phyloP scores from a whole-genome alignment of 2,329 filamentous ascomycete species.

The Ophiosphaerella herpotricha region DNA sequence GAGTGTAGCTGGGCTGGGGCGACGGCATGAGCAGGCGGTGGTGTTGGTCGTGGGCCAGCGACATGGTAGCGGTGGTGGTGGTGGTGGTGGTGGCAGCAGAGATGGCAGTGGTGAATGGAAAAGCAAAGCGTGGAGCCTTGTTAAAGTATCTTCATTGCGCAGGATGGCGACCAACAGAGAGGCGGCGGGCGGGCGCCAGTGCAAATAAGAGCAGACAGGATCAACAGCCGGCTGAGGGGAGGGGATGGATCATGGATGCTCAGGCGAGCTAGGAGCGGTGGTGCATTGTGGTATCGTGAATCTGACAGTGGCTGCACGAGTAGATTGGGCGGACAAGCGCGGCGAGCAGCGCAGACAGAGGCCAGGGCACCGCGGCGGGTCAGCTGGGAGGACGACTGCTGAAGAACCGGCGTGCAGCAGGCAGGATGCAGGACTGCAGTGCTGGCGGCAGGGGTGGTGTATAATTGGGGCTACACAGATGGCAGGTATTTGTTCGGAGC shows the following conservation, averaged over 20 bases:
- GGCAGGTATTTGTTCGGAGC: slow-evolving; percentile 16
- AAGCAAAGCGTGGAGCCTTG: slow-evolving; percentile 12
- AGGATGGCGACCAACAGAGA: slow-evolving; percentile 16
- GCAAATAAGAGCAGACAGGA: slow-evolving; percentile 32
- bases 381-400: slow-evolving; percentile 27
- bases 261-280: slow-evolving; percentile 26
- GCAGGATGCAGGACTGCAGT: slow-evolving; percentile 13
- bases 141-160: slow-evolving; percentile 37
- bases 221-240: slow-evolving; percentile 31
- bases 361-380: slow-evolving; percentile 23
- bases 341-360: slow-evolving; percentile 22
- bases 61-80: slow-evolving; percentile 22
- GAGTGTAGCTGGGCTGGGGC: slow-evolving; percentile 36
- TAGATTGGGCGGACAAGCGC: slow-evolving; percentile 34
- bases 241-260: slow-evolving; percentile 13
- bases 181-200: slow-evolving; percentile 28
- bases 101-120: slow-evolving; percentile 8
- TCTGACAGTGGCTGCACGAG: slow-evolving; percentile 26
- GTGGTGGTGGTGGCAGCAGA: slow-evolving; percentile 14
- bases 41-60: slow-evolving; percentile 35
- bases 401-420: slow-evolving; percentile 15
- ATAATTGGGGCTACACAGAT: slow-evolving; percentile 15
- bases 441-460: slow-evolving; percentile 15
- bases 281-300: slow-evolving; percentile 42
- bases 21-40: slow-evolving; percentile 40